These are phyloP conservation scores for Blumeria hordei DNA, from an alignment of 2,329 filamentous ascomycete species.

Conservation along the genomic window DNA sequence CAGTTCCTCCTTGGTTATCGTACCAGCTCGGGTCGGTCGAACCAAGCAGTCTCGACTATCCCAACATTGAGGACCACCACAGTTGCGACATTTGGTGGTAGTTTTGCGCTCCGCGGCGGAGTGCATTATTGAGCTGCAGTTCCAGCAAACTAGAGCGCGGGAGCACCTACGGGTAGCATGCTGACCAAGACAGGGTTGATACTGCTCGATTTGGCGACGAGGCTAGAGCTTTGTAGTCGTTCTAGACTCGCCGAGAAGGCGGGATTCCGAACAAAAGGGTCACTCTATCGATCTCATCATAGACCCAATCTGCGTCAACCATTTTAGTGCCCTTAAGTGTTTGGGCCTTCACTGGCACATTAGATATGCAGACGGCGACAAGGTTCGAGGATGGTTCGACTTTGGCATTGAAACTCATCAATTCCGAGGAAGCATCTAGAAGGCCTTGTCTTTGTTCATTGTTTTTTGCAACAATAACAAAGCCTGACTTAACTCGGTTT, in stretches of 20 bases:
- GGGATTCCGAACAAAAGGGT: too few relatives aligned
- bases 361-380: neutral
- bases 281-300: too few relatives aligned
- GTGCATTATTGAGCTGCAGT: neutral
- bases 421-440: neutral
- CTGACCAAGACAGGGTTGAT: too few relatives aligned
- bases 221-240: neutral
- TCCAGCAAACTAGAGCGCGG: neutral
- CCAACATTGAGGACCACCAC: neutral
- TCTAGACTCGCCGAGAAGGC: neutral
- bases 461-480: neutral
- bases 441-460: neutral
- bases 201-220: neutral
- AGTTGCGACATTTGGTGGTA: neutral
- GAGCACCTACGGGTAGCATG: neutral
- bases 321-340: neutral
- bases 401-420: neutral
- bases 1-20: too few relatives aligned
- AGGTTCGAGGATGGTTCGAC: neutral
- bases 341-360: neutral
- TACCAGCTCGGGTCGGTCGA: too few relatives aligned
- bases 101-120: neutral
- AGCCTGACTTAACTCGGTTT: neutral
- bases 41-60: too few relatives aligned
- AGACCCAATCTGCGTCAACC: too few relatives aligned